A percentile compares a stretch with the other conserved stretches of the same genome.
Conservation (phyloP, 2,329 filamentous ascomycete genomes). For the Alternaria longipes region DNA sequence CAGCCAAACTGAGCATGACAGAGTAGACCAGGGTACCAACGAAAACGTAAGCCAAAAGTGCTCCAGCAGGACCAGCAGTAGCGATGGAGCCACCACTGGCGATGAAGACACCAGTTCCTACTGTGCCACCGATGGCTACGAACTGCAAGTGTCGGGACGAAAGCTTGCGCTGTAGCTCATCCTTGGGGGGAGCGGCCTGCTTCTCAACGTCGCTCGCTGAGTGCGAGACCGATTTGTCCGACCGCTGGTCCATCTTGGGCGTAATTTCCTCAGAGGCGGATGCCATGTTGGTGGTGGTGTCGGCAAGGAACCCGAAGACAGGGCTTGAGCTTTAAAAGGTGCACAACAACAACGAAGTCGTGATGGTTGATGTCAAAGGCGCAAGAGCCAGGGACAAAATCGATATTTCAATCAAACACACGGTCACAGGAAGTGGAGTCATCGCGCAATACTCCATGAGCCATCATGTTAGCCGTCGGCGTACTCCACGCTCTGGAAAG, state of each 20-base stretch:
- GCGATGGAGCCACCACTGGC: constrained; percentile 59
- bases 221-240: constrained; percentile 42
- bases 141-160: constrained; percentile 51
- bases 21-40: constrained; percentile 77
- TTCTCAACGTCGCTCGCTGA: constrained; percentile 50
- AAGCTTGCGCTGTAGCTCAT: constrained; percentile 49
- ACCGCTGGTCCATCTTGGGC: constrained; percentile 41
- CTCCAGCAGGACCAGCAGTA: constrained; percentile 59
- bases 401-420: constrained; percentile 36
- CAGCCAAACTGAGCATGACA: constrained; percentile 70
- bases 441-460: constrained; percentile 26
- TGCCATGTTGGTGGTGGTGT: constrained; percentile 31
- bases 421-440: constrained; percentile 26
- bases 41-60: constrained; percentile 58
- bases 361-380: constrained; percentile 26
- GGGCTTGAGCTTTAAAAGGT: constrained; percentile 21
- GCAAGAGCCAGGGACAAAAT: constrained; percentile 21
- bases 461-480: constrained; percentile 34
- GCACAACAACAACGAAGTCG: constrained; percentile 21
- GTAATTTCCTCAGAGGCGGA: constrained; percentile 33
- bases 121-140: constrained; percentile 54
- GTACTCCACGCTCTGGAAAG: constrained; percentile 38
- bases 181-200: constrained; percentile 35
- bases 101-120: constrained; percentile 65
- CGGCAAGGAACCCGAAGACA: constrained; percentile 16